phyloP scores from a whole-genome alignment of 257 asterid genomes.

The Nicotiana undulata region DNA sequence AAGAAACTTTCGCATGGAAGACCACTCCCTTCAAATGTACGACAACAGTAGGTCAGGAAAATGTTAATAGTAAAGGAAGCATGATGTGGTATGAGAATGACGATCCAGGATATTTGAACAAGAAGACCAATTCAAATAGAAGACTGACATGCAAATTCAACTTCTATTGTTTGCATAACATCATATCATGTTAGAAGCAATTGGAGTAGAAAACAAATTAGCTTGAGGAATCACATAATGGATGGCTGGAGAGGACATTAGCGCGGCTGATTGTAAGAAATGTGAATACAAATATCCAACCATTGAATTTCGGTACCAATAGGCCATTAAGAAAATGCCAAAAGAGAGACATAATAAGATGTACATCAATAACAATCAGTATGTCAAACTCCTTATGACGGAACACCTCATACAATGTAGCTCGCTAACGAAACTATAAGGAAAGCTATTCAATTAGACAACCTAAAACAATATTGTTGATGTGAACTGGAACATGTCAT shows the following conservation, averaged over 20 bases:
- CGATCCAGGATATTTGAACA: background rate
- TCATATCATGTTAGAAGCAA: background rate
- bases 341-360: background rate
- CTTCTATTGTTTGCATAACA: background rate
- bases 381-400: background rate
- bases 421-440: background rate
- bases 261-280: background rate
- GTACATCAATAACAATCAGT: background rate
- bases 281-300: background rate
- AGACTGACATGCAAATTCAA: background rate
- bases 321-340: background rate
- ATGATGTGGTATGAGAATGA: background rate
- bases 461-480: background rate
- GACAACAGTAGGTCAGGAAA: background rate
- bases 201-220: background rate
- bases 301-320: background rate
- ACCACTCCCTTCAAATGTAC: background rate
- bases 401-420: background rate
- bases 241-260: background rate
- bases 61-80: background rate
- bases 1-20: background rate
- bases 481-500: background rate
- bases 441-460: background rate
- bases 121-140: background rate
- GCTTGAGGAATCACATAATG: background rate